Evolutionary conservation across 2,329 filamentous ascomycete genomes (phyloP), one percentile per base, ranked within the genome.

Genomic region (Neophaeococcomyces aloes): DNA sequence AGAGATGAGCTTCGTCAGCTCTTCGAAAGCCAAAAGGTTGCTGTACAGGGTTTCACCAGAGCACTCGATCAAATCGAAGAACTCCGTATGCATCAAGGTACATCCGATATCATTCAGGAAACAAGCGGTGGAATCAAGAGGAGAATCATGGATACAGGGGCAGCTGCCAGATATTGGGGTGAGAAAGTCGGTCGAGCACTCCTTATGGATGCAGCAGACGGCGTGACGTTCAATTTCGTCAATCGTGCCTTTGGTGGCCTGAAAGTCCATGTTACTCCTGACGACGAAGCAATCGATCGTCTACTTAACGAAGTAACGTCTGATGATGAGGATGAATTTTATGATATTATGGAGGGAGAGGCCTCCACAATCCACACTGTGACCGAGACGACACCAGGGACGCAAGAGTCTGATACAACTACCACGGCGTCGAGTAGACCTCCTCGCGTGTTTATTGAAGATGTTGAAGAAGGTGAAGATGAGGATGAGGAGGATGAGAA

Each of bases 181-280:
- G 62, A 74, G 43, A 72, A 72, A 42, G 72, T 81, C 13, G 75
- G 71, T 1, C 66, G 77, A 44, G 74, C 76, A 1, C 52, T 82
- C 2, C 56, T 83, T 36, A 69, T 78, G 64, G 73, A 74, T 52
- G 71, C 71, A 15, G 70, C 67, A 0, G 69, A 70, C 48, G 69
- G 67, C 2, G 64, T 81, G 35, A 72, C 72, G 32, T 79, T 74
- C 57, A 63, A 66, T 13, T 71, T 71, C 48, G 71, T 78, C 15
- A 76, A 79, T 54, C 67, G 69, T 25, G 75, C 76, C 3, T 81
- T 79, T 59, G 77, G 78, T 25, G 78, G 78, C 0, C 57, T 73
- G n/a, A 70, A 71, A 4, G 63, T 67, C 10, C 59, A 62, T 1
- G 53, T 71, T 31, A 59, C 57, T 13, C 34, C 41, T 18, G 34